Conservation (phyloP, 371 early-diverging fungal species). For the Thermomucor indicae-seudaticae region DNA sequence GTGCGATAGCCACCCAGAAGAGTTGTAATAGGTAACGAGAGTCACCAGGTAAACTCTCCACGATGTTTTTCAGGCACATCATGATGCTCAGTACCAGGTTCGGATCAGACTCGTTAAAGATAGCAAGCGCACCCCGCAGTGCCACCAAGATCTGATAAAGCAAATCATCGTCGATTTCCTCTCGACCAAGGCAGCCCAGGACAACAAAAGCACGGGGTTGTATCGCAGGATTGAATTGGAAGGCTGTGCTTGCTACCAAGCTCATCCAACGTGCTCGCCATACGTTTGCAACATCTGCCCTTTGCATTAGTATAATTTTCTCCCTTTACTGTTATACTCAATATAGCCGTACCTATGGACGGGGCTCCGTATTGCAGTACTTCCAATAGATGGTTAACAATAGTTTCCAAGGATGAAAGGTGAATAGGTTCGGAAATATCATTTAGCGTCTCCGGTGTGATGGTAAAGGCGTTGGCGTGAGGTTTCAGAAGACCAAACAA, state of each 20-base stretch:
- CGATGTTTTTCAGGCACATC: conserved; percentile 85
- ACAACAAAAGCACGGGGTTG: conserved; percentile 94
- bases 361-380: conserved; percentile 76
- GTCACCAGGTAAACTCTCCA: conserved; percentile 75
- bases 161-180: conserved; percentile 84
- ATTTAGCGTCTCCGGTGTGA: conserved; percentile 56
- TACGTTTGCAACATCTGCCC: conserved; percentile 64
- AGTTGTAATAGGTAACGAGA: conserved; percentile 75
- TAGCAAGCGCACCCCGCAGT: conserved; percentile 77
- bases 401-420: conserved; percentile 71
- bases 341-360: conserved; percentile 50
- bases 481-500: conserved; percentile 78
- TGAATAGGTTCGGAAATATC: conserved; percentile 71
- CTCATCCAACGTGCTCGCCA: conserved; percentile 93
- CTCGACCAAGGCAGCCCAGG: conserved; percentile 82
- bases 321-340: neutral
- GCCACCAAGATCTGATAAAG: conserved; percentile 88
- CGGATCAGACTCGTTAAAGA: conserved; percentile 79
- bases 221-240: conserved; percentile 89
- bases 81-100: conserved; percentile 79
- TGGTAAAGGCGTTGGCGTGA: conserved; percentile 67
- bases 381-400: conserved; percentile 77
- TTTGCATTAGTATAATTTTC: neutral
- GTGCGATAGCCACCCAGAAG: conserved; percentile 87
- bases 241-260: conserved; percentile 85